Conservation (phyloP, 1,284 basidiomycete species). For the Mycena citricolor region DNA sequence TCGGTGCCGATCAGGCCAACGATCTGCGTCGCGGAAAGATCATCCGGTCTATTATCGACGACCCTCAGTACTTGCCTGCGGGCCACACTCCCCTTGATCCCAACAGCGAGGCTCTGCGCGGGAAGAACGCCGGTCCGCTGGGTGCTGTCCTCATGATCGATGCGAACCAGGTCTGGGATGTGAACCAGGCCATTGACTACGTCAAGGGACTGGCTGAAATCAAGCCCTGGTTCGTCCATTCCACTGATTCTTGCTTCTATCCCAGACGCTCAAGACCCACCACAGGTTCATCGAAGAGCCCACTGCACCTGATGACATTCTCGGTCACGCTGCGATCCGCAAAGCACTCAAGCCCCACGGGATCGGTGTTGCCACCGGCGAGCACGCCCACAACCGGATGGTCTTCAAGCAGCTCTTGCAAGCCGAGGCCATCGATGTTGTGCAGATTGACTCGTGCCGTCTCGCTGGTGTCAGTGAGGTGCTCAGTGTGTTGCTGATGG, state of each 20-base stretch:
- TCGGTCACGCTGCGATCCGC: constrained; percentile 83
- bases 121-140: constrained; percentile 93
- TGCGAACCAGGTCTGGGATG: constrained; percentile 97
- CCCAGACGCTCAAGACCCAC: background rate
- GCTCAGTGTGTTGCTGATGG: constrained; percentile 90
- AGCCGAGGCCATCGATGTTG: constrained; percentile 92
- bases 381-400: constrained; percentile 95
- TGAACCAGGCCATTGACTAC: constrained; percentile 89
- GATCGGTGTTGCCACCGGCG: constrained; percentile 94
- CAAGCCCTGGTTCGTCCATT: constrained; percentile 75
- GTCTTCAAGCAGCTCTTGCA: constrained; percentile 97
- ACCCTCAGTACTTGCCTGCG: constrained; percentile 70
- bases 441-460: constrained; percentile 93
- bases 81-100: constrained; percentile 61
- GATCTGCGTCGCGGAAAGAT: constrained; percentile 86
- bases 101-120: constrained; percentile 60
- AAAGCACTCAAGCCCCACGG: constrained; percentile 78
- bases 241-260: background rate
- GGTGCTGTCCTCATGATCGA: constrained; percentile 96
- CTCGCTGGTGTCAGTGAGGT: constrained; percentile 94
- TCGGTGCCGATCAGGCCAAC: constrained; percentile 79
- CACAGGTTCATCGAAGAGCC: constrained; percentile 93
- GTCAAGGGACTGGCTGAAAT: constrained; percentile 79
- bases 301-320: constrained; percentile 88
- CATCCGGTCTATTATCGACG: constrained; percentile 92